Conservation (phyloP, 495 filamentous ascomycete species). For the Penicillium flavigenum region DNA sequence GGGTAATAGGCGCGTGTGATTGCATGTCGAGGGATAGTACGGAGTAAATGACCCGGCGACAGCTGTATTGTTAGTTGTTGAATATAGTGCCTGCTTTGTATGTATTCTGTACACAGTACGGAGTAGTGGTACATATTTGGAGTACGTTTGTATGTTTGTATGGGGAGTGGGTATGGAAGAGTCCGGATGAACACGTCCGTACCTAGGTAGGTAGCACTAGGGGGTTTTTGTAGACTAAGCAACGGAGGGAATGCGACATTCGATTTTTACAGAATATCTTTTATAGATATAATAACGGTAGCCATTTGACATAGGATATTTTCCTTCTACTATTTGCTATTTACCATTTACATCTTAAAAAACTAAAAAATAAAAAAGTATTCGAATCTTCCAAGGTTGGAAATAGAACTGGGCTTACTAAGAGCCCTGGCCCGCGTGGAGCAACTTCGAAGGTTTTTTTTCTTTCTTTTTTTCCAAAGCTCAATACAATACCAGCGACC, state of each 20-base stretch:
- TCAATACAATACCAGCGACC: not conserved
- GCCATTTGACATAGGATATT: not conserved
- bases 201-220: not conserved
- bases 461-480: constrained; percentile 11
- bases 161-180: not conserved
- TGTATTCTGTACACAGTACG: not conserved
- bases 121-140: constrained; percentile 1
- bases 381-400: not conserved
- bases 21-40: not conserved
- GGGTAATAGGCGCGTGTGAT: constrained; percentile 25
- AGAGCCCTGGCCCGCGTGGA: constrained; percentile 22
- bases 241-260: constrained; percentile 25
- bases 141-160: constrained; percentile 6
- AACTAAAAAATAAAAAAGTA: too few relatives aligned
- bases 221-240: constrained; percentile 19
- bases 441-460: constrained; percentile 15
- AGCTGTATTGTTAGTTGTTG: not conserved
- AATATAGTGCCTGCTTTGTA: not conserved
- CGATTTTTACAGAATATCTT: not conserved
- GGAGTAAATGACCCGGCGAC: not conserved
- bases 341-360: too few relatives aligned
- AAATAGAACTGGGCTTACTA: not conserved
- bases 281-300: not conserved
- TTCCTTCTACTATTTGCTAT: not conserved
- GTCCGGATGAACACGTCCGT: not conserved